Evolutionary conservation across 192 early-diverging fungal genomes (phyloP), one percentile per base, ranked within the genome.

Genomic region (Linnemannia elongata): DNA sequence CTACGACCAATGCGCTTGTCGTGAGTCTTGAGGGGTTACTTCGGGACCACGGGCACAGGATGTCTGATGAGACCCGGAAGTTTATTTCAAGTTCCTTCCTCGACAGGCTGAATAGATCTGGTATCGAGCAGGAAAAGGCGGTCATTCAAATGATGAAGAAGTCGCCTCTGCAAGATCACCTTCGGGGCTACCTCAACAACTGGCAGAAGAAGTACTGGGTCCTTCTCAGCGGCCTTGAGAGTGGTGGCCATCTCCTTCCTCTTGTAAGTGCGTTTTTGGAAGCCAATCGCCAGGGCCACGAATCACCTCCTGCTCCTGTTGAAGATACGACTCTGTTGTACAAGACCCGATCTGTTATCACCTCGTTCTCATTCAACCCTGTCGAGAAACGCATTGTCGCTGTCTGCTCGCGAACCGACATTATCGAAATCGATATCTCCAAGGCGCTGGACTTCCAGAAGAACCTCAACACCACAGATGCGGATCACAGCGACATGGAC

Each of bases 341-440:
- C 69, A 81, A 89, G 49, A 85, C 89, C 10, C 78, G 88, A 13
- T 90, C 89, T n/a, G 88, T 90, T 1, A 86, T 89, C 55, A 79
- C 88, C 27, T 82, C 83, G 13, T 93, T 94, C 39, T 84, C 88
- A 24, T 89, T 92, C 42, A 93, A 93, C 69, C 82, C 89, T 39
- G 91, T 94, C 35, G 90, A 94, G 69, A 82, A 81, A 3, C 92
- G 95, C 52, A 80, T 90, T 6, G 88, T 96, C 33, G 96, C 93
- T 15, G 88, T 96, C 9, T 95, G 91, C 52, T 93, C 93, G 3
- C 90, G 93, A 74, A 89, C 90, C 1, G 92, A 91, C 42, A 92
- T 97, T 66, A 89, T 89, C 35, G 96, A 97, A 88, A 88, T 97
- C 77, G 95, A 97, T 75, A 70, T 95, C 13, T 90, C 87, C 17